These are phyloP conservation scores for Mycena vitilis DNA, from an alignment of 768 basidiomycete genomes.

Conservation along the genomic window DNA sequence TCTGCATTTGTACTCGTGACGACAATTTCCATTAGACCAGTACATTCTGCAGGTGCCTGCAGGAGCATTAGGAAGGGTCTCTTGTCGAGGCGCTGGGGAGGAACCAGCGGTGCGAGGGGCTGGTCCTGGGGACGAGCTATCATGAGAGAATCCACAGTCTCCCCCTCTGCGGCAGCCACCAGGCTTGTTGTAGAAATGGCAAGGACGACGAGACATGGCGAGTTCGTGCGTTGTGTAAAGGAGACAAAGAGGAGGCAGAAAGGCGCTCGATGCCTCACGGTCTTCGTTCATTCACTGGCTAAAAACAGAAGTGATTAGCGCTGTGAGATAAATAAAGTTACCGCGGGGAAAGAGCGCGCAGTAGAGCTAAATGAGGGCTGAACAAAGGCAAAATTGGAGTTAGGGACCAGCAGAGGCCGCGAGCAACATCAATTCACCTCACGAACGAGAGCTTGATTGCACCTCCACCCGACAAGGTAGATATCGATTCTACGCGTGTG, in stretches of 20 bases:
- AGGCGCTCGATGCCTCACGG: constrained; percentile 16
- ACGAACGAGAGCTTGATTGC: no score
- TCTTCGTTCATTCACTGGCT: background rate
- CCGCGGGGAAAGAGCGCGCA: no score
- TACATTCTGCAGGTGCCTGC: constrained; percentile 58
- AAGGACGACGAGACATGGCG: constrained; percentile 47
- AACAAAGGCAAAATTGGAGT: no score
- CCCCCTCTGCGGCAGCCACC: constrained; percentile 60
- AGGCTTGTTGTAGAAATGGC: constrained; percentile 54
- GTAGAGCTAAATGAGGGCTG: no score
- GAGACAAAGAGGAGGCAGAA: constrained; percentile 5
- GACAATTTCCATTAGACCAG: constrained; percentile 61
- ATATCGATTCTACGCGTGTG: no score
- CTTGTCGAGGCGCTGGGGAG: constrained; percentile 13
- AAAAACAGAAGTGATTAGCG: no score
- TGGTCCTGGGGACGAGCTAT: constrained; percentile 11
- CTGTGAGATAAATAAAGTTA: no score
- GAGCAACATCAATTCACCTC: no score
- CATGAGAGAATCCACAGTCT: constrained; percentile 51
- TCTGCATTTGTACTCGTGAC: constrained; percentile 57
- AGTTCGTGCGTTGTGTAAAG: background rate
- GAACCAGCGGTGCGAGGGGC: constrained; percentile 12
- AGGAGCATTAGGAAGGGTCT: constrained; percentile 37
- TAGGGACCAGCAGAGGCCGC: no score
- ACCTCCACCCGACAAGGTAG: no score